phyloP scores from a whole-genome alignment of 371 early-diverging fungal genomes.

The Mortierella sp. region DNA sequence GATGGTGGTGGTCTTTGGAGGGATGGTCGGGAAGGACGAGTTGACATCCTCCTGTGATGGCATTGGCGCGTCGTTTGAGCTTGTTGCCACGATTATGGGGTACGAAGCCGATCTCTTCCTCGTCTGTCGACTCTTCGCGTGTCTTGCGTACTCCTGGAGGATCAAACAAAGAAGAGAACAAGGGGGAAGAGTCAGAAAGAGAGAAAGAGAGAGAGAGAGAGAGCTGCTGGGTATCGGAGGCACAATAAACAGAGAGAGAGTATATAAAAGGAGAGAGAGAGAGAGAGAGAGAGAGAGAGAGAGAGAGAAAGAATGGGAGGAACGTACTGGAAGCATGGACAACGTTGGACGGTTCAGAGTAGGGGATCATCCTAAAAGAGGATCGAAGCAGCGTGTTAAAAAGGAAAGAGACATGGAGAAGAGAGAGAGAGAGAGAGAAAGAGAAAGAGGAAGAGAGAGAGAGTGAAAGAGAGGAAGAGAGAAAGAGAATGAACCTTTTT shows the following conservation, averaged over 20 bases:
- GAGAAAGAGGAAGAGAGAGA: constrained; percentile 8
- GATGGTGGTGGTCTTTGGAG: too few species aligned
- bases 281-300: too few species aligned
- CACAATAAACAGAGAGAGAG: too few species aligned
- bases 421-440: constrained; percentile 10
- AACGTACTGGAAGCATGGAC: too few species aligned
- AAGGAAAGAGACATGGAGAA: constrained; percentile 3
- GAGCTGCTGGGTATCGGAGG: too few species aligned
- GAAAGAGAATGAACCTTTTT: neutral
- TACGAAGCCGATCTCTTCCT: constrained; percentile 42
- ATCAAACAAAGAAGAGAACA: too few species aligned
- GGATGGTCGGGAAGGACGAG: constrained; percentile 16
- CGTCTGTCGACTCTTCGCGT: constrained; percentile 38
- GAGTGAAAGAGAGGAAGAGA: neutral
- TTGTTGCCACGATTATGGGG: constrained; percentile 52
- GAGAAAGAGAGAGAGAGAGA: too few species aligned
- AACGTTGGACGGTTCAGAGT: too few species aligned
- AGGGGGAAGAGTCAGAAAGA: too few species aligned
- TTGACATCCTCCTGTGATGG: constrained; percentile 40
- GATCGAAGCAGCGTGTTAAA: neutral
- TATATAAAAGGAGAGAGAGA: too few species aligned
- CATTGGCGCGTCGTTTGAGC: constrained; percentile 38
- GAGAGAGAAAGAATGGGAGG: neutral
- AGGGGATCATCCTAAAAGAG: too few species aligned
- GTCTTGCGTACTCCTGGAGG: constrained; percentile 29